Conservation (phyloP, 2,329 filamentous ascomycete genomes). For the Metarhizium album region DNA sequence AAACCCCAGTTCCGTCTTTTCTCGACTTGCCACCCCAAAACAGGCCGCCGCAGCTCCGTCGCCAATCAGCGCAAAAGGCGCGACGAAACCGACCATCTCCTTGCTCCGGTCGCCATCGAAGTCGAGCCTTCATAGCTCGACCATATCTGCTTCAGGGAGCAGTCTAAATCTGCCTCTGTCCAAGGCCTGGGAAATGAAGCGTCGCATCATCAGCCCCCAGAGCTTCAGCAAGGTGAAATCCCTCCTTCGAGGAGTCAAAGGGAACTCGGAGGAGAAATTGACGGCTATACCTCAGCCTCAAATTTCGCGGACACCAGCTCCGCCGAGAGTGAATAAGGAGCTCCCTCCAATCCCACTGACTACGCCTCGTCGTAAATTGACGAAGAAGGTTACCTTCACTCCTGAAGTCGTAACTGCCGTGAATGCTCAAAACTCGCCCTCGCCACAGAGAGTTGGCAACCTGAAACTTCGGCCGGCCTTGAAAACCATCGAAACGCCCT, state of each 20-base stretch:
- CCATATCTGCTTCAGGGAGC: conserved; percentile 30
- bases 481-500: conserved; percentile 12
- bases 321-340: conserved; percentile 36
- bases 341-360: conserved; percentile 43
- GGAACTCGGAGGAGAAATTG: conserved; percentile 26
- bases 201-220: conserved; percentile 35
- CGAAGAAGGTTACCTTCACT: conserved; percentile 73
- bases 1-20: conserved; percentile 37
- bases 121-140: conserved; percentile 28
- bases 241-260: conserved; percentile 37
- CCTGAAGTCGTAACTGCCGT: conserved; percentile 49
- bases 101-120: conserved; percentile 37
- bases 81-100: conserved; percentile 17
- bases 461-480: conserved; percentile 29
- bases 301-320: conserved; percentile 36
- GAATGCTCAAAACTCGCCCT: conserved; percentile 40
- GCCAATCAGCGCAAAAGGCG: conserved; percentile 38
- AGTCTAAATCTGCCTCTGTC: conserved; percentile 21
- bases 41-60: conserved; percentile 44
- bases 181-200: conserved; percentile 22
- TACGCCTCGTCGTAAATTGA: conserved; percentile 55
- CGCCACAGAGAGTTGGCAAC: conserved; percentile 40
- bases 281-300: conserved; percentile 38
- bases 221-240: conserved; percentile 48
- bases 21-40: conserved; percentile 64